phyloP scores from a whole-genome alignment of 1,284 basidiomycete species.

The Heterobasidion annosum region DNA sequence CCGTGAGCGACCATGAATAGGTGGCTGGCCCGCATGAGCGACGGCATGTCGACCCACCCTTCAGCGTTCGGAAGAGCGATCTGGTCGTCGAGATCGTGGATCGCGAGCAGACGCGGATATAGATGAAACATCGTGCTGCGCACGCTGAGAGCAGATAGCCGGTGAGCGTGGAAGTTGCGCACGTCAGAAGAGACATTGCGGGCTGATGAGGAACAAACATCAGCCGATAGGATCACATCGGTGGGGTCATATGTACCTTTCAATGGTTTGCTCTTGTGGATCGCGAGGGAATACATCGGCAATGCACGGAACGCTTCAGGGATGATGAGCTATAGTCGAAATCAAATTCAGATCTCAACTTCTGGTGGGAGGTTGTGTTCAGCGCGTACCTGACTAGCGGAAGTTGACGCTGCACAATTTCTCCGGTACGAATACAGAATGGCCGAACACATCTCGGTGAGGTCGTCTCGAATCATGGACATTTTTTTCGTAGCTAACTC shows the following conservation, averaged over 20 bases:
- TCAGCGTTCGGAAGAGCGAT: constrained; percentile 61
- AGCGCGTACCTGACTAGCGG: constrained; percentile 65
- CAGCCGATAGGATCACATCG: constrained; percentile 4
- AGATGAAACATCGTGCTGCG: constrained; percentile 71
- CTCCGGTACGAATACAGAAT: constrained; percentile 85
- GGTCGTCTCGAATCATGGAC: constrained; percentile 71
- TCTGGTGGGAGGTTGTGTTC: neutral
- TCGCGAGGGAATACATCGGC: constrained; percentile 77
- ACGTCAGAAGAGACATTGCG: constrained; percentile 90
- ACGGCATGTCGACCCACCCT: constrained; percentile 56
- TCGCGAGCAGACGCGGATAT: constrained; percentile 84
- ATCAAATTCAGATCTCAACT: neutral
- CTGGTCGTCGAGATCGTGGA: constrained; percentile 77
- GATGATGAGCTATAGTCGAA: constrained; percentile 65
- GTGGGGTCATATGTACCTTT: constrained; percentile 51
- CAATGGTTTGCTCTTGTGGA: constrained; percentile 87
- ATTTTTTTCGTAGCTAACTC: constrained; percentile 58
- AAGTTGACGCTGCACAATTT: constrained; percentile 83
- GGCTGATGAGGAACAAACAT: constrained; percentile 29
- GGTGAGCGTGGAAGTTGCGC: constrained; percentile 80
- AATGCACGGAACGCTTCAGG: constrained; percentile 92
- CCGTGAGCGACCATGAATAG: constrained; percentile 87
- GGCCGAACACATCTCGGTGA: constrained; percentile 82
- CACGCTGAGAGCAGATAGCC: constrained; percentile 64
- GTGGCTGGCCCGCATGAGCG: constrained; percentile 80